Percentiles rank a stretch among this genome's conserved stretches.
phyloP scores from a whole-genome alignment of 441 rosid genomes.

The Francoa sonchifolia region DNA sequence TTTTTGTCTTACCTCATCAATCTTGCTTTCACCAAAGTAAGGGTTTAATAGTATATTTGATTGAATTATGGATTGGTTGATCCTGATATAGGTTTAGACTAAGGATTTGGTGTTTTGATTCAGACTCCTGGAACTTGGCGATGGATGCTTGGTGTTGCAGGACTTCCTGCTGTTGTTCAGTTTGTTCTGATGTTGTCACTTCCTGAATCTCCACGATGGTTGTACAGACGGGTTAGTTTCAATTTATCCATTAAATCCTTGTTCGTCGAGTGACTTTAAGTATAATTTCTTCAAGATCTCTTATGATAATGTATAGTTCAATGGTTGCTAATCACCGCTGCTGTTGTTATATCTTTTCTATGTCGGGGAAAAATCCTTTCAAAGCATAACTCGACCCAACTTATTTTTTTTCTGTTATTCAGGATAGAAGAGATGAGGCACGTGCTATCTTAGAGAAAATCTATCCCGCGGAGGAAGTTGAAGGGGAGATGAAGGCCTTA shows the following conservation, averaged over 20 bases:
- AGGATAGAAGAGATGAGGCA: constrained; percentile 42
- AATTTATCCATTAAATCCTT: too few species aligned
- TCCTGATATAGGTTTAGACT: background rate
- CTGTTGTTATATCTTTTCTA: too few species aligned
- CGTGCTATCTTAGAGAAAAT: constrained; percentile 42
- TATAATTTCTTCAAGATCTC: too few species aligned
- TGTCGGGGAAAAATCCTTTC: too few species aligned
- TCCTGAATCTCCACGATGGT: constrained; percentile 13
- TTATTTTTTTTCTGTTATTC: too few species aligned
- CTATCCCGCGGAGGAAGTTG: constrained; percentile 55
- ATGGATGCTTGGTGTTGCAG: constrained; percentile 10
- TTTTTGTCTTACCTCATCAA: constrained; percentile 67
- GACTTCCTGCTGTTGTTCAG: constrained; percentile 11
- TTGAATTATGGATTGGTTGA: too few species aligned
- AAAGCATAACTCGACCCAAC: too few species aligned
- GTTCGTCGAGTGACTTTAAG: too few species aligned
- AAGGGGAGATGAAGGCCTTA: constrained; percentile 41
- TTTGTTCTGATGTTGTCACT: constrained; percentile 11
- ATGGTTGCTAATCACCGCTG: too few species aligned
- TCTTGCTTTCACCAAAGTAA: constrained; percentile 57
- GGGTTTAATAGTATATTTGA: too few species aligned
- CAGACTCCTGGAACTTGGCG: constrained; percentile 12
- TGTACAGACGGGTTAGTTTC: constrained; percentile 30
- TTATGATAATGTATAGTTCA: too few species aligned
- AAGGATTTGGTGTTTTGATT: background rate